Evolutionary conservation across 2,329 filamentous ascomycete genomes (phyloP), one percentile per base, ranked within the genome.

Genomic region (Grosmannia penicillata): DNA sequence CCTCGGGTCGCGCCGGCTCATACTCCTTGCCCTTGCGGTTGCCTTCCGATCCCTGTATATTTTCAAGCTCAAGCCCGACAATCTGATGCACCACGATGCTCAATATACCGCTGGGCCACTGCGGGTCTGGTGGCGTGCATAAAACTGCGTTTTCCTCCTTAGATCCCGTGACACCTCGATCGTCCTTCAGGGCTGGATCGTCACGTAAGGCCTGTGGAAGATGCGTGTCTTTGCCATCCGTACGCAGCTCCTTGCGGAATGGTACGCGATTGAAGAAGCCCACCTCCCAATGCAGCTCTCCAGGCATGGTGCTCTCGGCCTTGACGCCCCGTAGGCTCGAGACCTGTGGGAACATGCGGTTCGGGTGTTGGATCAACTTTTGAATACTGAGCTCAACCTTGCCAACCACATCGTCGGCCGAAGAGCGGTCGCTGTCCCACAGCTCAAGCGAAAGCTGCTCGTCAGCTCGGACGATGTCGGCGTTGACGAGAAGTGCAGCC

Each of bases 311-410:
- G 47, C 75, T 89, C 11, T 80, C 85, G 18, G 83, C 78, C 49
- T 91, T 81, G 61, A 93, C 75, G 10, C 89, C 89, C 22, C 73
- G 66, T 1, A 96, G 72, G 49, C 79, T 86, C 0, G 86, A 94
- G 8, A 83, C 70, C 49, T 94, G 85, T 6, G 83, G 80, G 49
- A 87, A 93, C 83, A 95, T 93, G 51, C 82, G 83, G 26, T 87
- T 84, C 0, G 89, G 86, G 53, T 95, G 82, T 51, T 93, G 82
- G 42, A 96, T 93, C 62, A 98, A 78, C 55, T 95, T 86, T 50
- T 93, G 86, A 54, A 98, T 85, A 26, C 84, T 89, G 4, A 96
- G 63, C 53, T 96, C 87, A 15, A 96, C 75, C 57, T 95, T 95
- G 38, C 91, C 91, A 13, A 95, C 86, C 33, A 95, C 82, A 50